phyloP scores from a whole-genome alignment of 1,139 yeast genomes.

The Yamadazyma sp. region DNA sequence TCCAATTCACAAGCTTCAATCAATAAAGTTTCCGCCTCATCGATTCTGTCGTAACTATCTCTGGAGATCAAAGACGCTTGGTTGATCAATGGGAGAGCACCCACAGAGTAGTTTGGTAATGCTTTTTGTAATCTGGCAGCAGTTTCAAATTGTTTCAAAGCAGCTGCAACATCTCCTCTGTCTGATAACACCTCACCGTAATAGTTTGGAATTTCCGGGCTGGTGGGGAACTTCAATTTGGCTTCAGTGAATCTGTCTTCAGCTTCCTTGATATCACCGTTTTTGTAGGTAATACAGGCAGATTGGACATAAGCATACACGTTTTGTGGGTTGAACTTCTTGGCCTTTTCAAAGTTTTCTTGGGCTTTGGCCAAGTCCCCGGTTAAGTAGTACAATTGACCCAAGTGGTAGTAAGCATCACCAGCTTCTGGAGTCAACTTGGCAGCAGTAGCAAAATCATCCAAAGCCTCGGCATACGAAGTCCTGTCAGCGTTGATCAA shows the following conservation, averaged over 20 bases:
- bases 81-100: conserved; percentile 88
- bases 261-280: conserved; percentile 61
- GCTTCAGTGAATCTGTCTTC: conserved; percentile 73
- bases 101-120: conserved; percentile 60
- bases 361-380: conserved; percentile 75
- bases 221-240: conserved; percentile 74
- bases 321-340: conserved; percentile 70
- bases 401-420: conserved; percentile 91
- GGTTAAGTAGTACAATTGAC: conserved; percentile 84
- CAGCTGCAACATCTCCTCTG: conserved; percentile 67
- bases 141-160: conserved; percentile 81
- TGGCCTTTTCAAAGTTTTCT: conserved; percentile 73
- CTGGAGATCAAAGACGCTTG: conserved; percentile 77
- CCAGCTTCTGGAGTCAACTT: conserved; percentile 68
- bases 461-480: conserved; percentile 59
- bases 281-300: conserved; percentile 89
- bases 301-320: conserved; percentile 87
- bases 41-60: conserved; percentile 53
- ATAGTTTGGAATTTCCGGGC: conserved; percentile 92
- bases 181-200: conserved; percentile 93
- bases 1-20: conserved; percentile 79
- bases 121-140: conserved; percentile 83
- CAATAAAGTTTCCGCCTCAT: conserved; percentile 66
- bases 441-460: conserved; percentile 74
- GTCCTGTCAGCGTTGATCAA: conserved; percentile 80